Conservation (phyloP, 2,329 filamentous ascomycete species). For the Trichoderma semiorbis region DNA sequence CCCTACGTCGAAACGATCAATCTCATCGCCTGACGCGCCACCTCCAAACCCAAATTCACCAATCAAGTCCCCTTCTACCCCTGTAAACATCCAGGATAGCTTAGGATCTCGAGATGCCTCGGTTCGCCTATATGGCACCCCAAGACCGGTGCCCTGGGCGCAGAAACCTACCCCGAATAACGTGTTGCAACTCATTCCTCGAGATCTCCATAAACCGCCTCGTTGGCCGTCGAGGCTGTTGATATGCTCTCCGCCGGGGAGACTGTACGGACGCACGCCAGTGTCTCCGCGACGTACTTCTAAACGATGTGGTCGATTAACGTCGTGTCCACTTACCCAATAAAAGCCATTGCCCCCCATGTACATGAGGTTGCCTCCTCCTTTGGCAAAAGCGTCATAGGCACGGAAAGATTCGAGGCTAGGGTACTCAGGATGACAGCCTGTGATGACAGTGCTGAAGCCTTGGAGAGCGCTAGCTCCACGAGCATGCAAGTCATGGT, state of each 20-base stretch:
- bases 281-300: not conserved
- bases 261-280: not conserved
- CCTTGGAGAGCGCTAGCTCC: not conserved
- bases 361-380: not conserved
- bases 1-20: no score
- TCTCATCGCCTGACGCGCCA: no score
- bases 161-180: not conserved
- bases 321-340: not conserved
- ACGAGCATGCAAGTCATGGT: not conserved
- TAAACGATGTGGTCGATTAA: not conserved
- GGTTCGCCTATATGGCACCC: no score
- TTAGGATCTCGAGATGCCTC: no score
- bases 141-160: not conserved
- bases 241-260: not conserved
- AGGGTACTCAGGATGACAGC: not conserved
- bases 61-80: no score
- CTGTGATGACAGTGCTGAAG: not conserved
- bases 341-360: not conserved
- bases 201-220: not conserved
- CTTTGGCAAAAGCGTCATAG: not conserved
- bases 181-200: not conserved
- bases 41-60: no score
- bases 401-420: not conserved
- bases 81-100: no score
- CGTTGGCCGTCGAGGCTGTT: not conserved